Percentiles rank a stretch among this genome's conserved stretches.
Evolutionary conservation across 1,284 basidiomycete genomes (phyloP).

Genomic region (Malassezia cuniculi): DNA sequence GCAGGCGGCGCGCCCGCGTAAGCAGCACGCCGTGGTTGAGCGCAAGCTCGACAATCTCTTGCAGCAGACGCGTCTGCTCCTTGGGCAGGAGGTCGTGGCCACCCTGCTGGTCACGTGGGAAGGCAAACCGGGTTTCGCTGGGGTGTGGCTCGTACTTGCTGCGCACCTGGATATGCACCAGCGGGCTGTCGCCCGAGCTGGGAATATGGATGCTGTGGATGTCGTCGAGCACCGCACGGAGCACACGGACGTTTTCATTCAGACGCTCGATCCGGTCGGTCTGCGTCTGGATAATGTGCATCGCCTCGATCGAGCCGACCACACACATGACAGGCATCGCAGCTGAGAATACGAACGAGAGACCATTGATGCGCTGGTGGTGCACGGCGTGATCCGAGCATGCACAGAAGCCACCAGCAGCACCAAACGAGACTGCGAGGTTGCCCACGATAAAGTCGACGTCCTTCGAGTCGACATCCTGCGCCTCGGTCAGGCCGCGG

Average conservation of each 20-base stretch:
- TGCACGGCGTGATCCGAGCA: constrained; percentile 70
- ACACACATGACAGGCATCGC: constrained; percentile 81
- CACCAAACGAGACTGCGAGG: constrained; percentile 68
- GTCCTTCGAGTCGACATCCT: constrained; percentile 52
- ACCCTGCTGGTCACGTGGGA: not conserved
- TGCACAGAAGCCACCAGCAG: constrained; percentile 88
- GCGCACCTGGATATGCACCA: constrained; percentile 70
- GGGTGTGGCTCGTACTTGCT: constrained; percentile 27
- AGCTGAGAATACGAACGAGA: constrained; percentile 90
- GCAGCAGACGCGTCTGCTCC: constrained; percentile 32
- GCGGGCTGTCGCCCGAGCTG: constrained; percentile 67
- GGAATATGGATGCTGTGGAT: constrained; percentile 66
- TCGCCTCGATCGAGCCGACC: constrained; percentile 70
- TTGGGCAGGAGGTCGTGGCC: constrained; percentile 25
- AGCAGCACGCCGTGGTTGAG: constrained; percentile 35
- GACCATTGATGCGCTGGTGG: constrained; percentile 92
- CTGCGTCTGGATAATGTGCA: constrained; percentile 55
- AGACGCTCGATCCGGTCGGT: constrained; percentile 63
- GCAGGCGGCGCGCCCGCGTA: constrained; percentile 23
- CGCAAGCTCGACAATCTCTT: constrained; percentile 31
- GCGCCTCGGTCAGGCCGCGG: constrained; percentile 83
- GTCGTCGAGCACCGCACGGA: constrained; percentile 63
- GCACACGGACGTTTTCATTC: constrained; percentile 64
- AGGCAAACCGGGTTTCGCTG: too few relatives aligned
- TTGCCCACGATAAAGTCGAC: constrained; percentile 59